phyloP scores from a whole-genome alignment of 169 alveolate species.

The Miamiensis avidus region DNA sequence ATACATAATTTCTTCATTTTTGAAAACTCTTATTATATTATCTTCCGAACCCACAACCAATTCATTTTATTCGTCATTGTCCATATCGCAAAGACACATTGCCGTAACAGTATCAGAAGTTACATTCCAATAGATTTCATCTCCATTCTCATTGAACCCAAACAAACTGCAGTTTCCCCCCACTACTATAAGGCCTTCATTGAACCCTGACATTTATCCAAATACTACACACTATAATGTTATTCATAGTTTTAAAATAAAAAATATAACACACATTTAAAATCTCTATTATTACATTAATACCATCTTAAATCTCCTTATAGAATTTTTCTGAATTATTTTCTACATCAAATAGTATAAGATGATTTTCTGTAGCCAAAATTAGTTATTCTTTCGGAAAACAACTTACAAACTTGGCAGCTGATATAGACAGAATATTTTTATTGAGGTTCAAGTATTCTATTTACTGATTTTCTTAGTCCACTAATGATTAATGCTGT shows the following conservation, averaged over 20 bases:
- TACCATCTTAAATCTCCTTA: conserved; percentile 82
- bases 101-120: conserved; percentile 77
- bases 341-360: conserved; percentile 60
- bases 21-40: conserved; percentile 69
- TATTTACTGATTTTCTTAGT: not conserved
- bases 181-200: conserved; percentile 53
- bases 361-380: conserved; percentile 57
- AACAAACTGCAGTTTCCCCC: conserved; percentile 84
- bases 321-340: conserved; percentile 70
- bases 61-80: conserved; percentile 66
- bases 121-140: conserved; percentile 85
- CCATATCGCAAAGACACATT: conserved; percentile 61
- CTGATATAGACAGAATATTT: conserved; percentile 46
- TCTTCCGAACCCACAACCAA: conserved; percentile 78
- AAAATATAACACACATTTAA: no score
- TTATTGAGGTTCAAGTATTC: conserved; percentile 57
- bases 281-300: no score
- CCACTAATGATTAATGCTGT: no score
- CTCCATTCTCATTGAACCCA: conserved; percentile 74
- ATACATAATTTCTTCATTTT: conserved; percentile 69
- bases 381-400: conserved; percentile 38
- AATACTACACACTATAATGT: conserved; percentile 51
- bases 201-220: conserved; percentile 16
- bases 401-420: conserved; percentile 25
- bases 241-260: no score